Conservation (phyloP, 768 basidiomycete species). For the Serendipita sp. region DNA sequence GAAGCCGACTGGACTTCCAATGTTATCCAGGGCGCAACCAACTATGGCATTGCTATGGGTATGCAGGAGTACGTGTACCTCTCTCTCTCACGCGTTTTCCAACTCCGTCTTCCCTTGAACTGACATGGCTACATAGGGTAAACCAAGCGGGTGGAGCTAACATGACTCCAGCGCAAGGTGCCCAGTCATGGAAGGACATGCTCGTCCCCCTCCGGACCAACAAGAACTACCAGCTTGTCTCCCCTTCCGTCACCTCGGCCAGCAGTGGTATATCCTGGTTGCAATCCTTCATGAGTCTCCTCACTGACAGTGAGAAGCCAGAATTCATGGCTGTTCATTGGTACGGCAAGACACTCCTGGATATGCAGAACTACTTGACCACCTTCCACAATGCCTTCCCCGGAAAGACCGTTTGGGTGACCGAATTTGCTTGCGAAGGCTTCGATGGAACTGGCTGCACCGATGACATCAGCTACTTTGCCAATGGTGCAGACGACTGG, state of each 20-base stretch:
- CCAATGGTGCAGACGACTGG: not conserved
- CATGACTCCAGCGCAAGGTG: constrained; percentile 35
- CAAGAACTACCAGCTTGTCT: constrained; percentile 40
- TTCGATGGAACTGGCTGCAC: not conserved
- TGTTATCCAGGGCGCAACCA: not conserved
- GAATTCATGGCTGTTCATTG: constrained; percentile 47
- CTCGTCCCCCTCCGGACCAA: constrained; percentile 36
- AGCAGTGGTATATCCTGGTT: constrained; percentile 50
- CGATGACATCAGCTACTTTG: not conserved
- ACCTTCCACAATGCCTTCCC: constrained; percentile 30
- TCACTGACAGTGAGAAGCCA: constrained; percentile 27
- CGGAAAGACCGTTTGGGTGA: constrained; percentile 34
- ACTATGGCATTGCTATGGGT: not conserved
- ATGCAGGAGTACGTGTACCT: not conserved
- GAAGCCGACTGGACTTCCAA: not conserved
- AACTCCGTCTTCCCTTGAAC: not conserved
- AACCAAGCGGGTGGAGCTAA: constrained; percentile 48
- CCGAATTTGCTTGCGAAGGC: constrained; percentile 53
- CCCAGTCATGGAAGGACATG: constrained; percentile 41
- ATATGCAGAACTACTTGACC: constrained; percentile 26
- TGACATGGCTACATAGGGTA: constrained; percentile 31
- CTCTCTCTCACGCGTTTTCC: not conserved
- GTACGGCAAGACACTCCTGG: constrained; percentile 38
- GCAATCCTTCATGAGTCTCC: constrained; percentile 32
- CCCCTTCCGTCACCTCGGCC: constrained; percentile 54